phyloP scores from a whole-genome alignment of 768 basidiomycete species.

The Fomitopsis pulvina region DNA sequence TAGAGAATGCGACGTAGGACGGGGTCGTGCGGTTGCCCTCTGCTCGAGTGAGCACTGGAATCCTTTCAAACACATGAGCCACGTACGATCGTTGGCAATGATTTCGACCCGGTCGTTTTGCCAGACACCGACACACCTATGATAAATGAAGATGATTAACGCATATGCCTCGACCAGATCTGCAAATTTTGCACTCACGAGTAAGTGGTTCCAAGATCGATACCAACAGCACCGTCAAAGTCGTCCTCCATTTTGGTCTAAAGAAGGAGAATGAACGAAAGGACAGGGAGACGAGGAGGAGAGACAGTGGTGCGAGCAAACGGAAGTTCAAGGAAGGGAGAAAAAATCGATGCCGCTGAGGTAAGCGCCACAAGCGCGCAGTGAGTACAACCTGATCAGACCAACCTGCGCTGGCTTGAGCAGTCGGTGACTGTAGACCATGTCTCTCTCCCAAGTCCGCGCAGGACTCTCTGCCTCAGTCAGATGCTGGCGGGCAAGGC shows the following conservation, averaged over 20 bases:
- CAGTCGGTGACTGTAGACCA: slow-evolving; percentile 5
- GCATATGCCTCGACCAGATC: slow-evolving; percentile 12
- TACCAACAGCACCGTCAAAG: slow-evolving; percentile 96
- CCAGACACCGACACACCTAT: slow-evolving; percentile 97
- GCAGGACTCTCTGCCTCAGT: slow-evolving; percentile 13
- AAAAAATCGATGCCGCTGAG: slow-evolving; percentile 45
- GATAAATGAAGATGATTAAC: not conserved
- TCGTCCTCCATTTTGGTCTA: slow-evolving; percentile 77
- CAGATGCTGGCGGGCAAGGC: slow-evolving; percentile 8
- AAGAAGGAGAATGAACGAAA: slow-evolving; percentile 27
- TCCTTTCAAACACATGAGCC: slow-evolving; percentile 2
- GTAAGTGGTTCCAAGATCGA: slow-evolving; percentile 97
- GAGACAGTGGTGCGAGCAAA: slow-evolving; percentile 5
- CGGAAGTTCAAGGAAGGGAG: slow-evolving; percentile 22
- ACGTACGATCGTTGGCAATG: slow-evolving; percentile 93
- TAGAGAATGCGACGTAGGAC: slow-evolving; percentile 97
- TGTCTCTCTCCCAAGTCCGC: slow-evolving; percentile 20
- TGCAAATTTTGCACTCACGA: slow-evolving; percentile 44
- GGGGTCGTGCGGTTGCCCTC: slow-evolving; percentile 99
- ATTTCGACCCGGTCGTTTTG: slow-evolving; percentile 99
- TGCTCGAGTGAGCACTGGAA: slow-evolving; percentile 22
- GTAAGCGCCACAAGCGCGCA: slow-evolving; percentile 36
- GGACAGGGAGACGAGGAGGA: slow-evolving; percentile 15
- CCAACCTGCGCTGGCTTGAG: too few species aligned
- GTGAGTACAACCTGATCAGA: slow-evolving; percentile 8